Percentiles rank a stretch among this genome's conserved stretches.
Evolutionary conservation across 2,329 filamentous ascomycete species (phyloP).

Genomic region (Aspergillus fumigatiaffinis): DNA sequence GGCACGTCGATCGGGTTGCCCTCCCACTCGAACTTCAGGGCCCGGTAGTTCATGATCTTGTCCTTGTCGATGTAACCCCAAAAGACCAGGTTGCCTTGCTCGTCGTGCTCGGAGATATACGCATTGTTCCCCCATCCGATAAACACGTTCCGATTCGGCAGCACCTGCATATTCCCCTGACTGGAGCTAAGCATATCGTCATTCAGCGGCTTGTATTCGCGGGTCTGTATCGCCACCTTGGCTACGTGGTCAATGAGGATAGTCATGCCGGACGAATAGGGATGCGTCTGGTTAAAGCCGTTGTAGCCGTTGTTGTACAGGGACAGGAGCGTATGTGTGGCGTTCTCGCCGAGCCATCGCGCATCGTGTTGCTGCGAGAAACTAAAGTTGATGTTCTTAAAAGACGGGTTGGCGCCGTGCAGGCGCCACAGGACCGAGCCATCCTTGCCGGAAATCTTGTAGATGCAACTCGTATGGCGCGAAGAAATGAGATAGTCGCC

Average conservation of each 20-base stretch:
- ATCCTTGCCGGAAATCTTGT: slow-evolving; percentile 39
- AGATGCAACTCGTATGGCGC: slow-evolving; percentile 38
- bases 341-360: slow-evolving; percentile 36
- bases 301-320: slow-evolving; percentile 43
- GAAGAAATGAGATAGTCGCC: slow-evolving; percentile 43
- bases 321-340: slow-evolving; percentile 36
- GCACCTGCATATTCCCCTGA: slow-evolving; percentile 38
- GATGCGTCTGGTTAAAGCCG: slow-evolving; percentile 37
- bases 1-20: slow-evolving; percentile 39
- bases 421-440: slow-evolving; percentile 38
- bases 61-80: slow-evolving; percentile 34
- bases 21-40: slow-evolving; percentile 41
- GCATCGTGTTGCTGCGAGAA: slow-evolving; percentile 45
- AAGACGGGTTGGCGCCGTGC: slow-evolving; percentile 35
- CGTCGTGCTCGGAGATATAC: slow-evolving; percentile 37
- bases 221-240: slow-evolving; percentile 32
- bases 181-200: slow-evolving; percentile 30
- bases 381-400: slow-evolving; percentile 36
- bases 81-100: slow-evolving; percentile 35
- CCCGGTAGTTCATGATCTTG: slow-evolving; percentile 41
- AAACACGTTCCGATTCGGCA: slow-evolving; percentile 36
- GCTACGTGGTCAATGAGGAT: slow-evolving; percentile 35
- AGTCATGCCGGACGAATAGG: slow-evolving; percentile 37
- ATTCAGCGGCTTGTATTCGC: slow-evolving; percentile 26
- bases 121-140: slow-evolving; percentile 43